Evolutionary conservation across 306 rosid genomes (phyloP).

Genomic region (Cicer chorassanicum): DNA sequence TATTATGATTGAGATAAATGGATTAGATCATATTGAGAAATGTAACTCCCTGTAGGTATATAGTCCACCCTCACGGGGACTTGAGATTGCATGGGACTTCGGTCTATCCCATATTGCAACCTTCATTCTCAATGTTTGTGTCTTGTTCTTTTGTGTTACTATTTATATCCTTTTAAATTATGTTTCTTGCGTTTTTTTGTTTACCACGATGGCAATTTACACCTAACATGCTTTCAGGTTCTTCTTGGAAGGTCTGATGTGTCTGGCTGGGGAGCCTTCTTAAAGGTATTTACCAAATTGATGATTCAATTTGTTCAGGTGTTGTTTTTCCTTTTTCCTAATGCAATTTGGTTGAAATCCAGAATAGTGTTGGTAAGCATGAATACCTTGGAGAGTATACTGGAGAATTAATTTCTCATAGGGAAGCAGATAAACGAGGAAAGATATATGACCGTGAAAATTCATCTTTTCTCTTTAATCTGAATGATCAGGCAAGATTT

Average conservation of each 20-base stretch:
- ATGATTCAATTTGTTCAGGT: conserved; percentile 15
- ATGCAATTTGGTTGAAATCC: conserved; percentile 51
- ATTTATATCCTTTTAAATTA: conserved; percentile 11
- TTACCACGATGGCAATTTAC: conserved; percentile 25
- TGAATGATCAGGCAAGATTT: conserved; percentile 91
- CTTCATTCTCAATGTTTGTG: conserved; percentile 16
- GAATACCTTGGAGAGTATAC: conserved; percentile 99
- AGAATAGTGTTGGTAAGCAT: conserved; percentile 97
- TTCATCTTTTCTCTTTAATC: conserved; percentile 96
- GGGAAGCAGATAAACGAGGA: conserved; percentile 99
- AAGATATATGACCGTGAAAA: conserved; percentile 99
- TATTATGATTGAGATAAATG: conserved; percentile 21
- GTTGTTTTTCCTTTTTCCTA: conserved; percentile 42
- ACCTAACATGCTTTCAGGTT: conserved; percentile 61
- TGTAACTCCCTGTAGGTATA: not conserved
- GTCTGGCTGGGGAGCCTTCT: conserved; percentile 99
- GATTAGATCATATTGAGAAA: not conserved
- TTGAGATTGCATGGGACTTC: conserved; percentile 33
- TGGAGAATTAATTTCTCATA: conserved; percentile 93
- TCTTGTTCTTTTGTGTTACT: conserved; percentile 11
- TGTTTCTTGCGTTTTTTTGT: conserved; percentile 12
- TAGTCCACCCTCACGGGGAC: not conserved
- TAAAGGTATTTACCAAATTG: conserved; percentile 64
- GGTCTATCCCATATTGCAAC: conserved; percentile 13
- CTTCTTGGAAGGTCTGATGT: conserved; percentile 96